These are phyloP conservation scores for Candida ficus DNA, from an alignment of 805 yeast genomes.

Conservation along the genomic window DNA sequence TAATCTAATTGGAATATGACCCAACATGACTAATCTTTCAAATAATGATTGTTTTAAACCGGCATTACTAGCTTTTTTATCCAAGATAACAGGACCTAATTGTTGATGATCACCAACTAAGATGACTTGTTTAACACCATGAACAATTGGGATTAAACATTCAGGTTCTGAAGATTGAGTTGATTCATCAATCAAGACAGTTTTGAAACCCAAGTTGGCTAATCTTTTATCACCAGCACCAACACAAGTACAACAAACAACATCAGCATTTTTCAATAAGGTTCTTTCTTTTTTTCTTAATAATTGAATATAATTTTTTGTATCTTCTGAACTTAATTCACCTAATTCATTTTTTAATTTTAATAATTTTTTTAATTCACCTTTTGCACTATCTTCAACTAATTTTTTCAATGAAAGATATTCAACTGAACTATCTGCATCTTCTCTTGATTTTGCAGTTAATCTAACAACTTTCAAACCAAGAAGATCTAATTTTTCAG, in stretches of 20 bases:
- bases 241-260: constrained; percentile 86
- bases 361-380: constrained; percentile 53
- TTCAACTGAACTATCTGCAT: constrained; percentile 60
- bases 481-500: constrained; percentile 60
- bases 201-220: constrained; percentile 50
- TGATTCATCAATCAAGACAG: constrained; percentile 86
- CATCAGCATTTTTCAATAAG: constrained; percentile 56
- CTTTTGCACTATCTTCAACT: constrained; percentile 43
- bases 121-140: constrained; percentile 85
- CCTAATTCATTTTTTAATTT: constrained; percentile 60
- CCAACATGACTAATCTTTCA: constrained; percentile 77
- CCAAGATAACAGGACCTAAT: constrained; percentile 85
- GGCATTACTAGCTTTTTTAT: constrained; percentile 76
- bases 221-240: constrained; percentile 83
- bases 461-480: constrained; percentile 78
- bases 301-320: constrained; percentile 36
- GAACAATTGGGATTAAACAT: constrained; percentile 79
- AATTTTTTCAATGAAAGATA: constrained; percentile 52
- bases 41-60: constrained; percentile 84
- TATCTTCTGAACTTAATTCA: constrained; percentile 56
- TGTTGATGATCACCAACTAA: constrained; percentile 96
- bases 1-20: constrained; percentile 78
- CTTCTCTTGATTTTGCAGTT: constrained; percentile 75
- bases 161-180: constrained; percentile 96
- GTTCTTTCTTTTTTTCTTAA: constrained; percentile 44